A percentile compares a stretch with the other conserved stretches of the same genome.
These are phyloP conservation scores for Atalantia buxifolia DNA, from an alignment of 345 rosid genomes.

Conservation along the genomic window DNA sequence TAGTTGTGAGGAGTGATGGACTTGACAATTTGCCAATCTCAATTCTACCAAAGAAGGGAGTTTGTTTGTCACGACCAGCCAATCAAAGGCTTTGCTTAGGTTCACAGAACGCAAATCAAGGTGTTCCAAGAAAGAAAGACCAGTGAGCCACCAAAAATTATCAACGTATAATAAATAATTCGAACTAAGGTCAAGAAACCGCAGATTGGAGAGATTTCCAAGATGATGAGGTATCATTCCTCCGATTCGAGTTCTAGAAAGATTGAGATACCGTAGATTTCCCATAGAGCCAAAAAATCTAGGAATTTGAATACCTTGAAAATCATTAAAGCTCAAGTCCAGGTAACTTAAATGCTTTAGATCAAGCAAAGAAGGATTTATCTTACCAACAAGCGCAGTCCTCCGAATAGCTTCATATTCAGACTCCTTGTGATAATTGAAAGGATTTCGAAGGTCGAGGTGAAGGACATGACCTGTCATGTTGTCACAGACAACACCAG, in stretches of 20 bases:
- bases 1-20: neutral
- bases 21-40: neutral
- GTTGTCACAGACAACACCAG: no score
- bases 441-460: neutral
- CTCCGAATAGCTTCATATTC: neutral
- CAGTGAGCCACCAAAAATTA: neutral
- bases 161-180: neutral
- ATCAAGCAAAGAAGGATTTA: no score
- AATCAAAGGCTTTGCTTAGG: neutral
- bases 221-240: neutral
- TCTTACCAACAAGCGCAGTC: no score
- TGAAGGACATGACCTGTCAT: neutral
- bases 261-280: neutral
- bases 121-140: neutral
- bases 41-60: neutral
- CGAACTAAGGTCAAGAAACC: neutral
- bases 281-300: constrained; percentile 2
- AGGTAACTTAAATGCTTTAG: neutral
- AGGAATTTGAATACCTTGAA: constrained; percentile 7
- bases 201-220: constrained; percentile 8
- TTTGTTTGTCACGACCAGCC: neutral
- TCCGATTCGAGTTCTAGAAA: neutral
- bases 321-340: constrained; percentile 21
- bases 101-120: neutral
- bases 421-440: neutral